Conservation (phyloP, 805 yeast genomes). For the Candida nitratophila region DNA sequence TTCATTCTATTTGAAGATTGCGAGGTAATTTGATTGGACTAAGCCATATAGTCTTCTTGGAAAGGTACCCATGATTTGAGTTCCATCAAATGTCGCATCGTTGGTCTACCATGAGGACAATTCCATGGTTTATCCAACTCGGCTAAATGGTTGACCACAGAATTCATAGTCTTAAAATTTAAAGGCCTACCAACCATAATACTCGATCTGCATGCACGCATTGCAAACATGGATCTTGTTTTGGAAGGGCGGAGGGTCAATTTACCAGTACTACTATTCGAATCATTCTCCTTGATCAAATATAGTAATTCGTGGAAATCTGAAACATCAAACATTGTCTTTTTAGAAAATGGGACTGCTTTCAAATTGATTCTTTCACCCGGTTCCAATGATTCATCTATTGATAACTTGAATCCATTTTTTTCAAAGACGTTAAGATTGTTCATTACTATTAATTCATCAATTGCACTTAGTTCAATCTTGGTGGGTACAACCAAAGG, state of each 20-base stretch:
- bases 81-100: slow-evolving; percentile 83
- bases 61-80: slow-evolving; percentile 40
- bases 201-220: slow-evolving; percentile 91
- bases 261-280: slow-evolving; percentile 31
- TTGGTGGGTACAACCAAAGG: slow-evolving; percentile 53
- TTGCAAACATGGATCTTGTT: slow-evolving; percentile 78
- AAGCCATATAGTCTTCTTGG: slow-evolving; percentile 30
- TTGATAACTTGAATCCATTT: slow-evolving; percentile 68
- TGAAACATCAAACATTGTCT: slow-evolving; percentile 53
- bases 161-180: slow-evolving; percentile 50
- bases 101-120: slow-evolving; percentile 96
- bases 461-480: slow-evolving; percentile 67
- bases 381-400: slow-evolving; percentile 44
- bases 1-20: too few species aligned
- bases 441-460: slow-evolving; percentile 65
- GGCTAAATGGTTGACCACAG: slow-evolving; percentile 62
- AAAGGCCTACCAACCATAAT: slow-evolving; percentile 89
- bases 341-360: slow-evolving; percentile 70
- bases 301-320: slow-evolving; percentile 78
- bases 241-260: slow-evolving; percentile 59
- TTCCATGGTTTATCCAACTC: slow-evolving; percentile 89
- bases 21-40: too few species aligned
- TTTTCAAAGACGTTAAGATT: slow-evolving; percentile 47
- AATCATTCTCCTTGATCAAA: slow-evolving; percentile 48
- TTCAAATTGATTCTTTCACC: slow-evolving; percentile 50